Evolutionary conservation across 805 yeast genomes (phyloP).

Genomic region (Zygotorulaspora florentina): DNA sequence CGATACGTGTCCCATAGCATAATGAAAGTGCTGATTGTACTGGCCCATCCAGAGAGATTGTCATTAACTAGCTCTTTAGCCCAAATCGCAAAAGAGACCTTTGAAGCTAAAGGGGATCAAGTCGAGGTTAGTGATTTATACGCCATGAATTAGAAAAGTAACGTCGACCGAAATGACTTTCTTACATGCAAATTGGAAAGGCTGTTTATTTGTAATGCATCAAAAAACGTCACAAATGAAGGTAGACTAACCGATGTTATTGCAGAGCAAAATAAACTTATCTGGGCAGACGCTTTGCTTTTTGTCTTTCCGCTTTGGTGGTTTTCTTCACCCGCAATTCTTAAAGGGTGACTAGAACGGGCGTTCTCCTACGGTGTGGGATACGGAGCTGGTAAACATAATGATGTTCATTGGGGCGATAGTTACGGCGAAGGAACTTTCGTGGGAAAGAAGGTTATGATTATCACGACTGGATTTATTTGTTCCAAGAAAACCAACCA

Average conservation of each 20-base stretch:
- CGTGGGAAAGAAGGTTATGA: conserved; percentile 24
- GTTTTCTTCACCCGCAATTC: conserved; percentile 32
- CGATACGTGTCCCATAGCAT: too few relatives aligned
- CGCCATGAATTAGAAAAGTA: conserved; percentile 22
- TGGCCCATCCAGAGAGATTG: conserved; percentile 29
- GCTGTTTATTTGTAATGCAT: conserved; percentile 18
- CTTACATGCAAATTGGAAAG: conserved; percentile 10
- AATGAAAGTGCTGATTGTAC: conserved; percentile 26
- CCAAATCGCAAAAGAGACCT: conserved; percentile 16
- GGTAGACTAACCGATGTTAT: conserved; percentile 28
- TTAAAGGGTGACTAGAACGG: conserved; percentile 33
- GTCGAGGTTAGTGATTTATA: conserved; percentile 30
- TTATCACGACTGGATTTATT: conserved; percentile 11
- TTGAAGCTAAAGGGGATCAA: conserved; percentile 25
- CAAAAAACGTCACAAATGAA: conserved; percentile 14
- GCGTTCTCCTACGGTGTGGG: conserved; percentile 25
- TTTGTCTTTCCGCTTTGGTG: conserved; percentile 34
- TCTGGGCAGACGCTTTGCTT: conserved; percentile 31
- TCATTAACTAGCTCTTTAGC: conserved; percentile 26
- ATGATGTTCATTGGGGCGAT: conserved; percentile 12
- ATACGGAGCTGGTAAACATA: conserved; percentile 22
- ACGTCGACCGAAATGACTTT: conserved; percentile 24
- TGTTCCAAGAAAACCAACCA: conserved; percentile 9
- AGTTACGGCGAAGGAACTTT: conserved; percentile 28
- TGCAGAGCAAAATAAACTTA: conserved; percentile 28